phyloP scores from a whole-genome alignment of 2,329 filamentous ascomycete genomes.

The Fusarium tanahbumbuense region DNA sequence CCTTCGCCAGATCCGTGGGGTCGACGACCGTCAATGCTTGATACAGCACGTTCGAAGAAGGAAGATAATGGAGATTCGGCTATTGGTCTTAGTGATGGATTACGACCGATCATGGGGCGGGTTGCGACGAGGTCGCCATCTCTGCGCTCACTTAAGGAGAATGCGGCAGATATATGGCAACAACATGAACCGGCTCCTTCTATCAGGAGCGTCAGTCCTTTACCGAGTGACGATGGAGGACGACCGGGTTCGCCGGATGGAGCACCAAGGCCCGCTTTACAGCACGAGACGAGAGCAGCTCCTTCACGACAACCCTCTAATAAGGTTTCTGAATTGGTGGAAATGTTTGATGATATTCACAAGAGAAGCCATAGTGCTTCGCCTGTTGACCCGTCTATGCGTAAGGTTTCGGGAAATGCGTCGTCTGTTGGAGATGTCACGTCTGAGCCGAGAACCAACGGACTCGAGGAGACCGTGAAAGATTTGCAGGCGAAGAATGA shows the following conservation, averaged over 20 bases:
- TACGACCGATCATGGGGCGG: constrained; percentile 24
- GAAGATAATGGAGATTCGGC: constrained; percentile 48
- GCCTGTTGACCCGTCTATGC: constrained; percentile 37
- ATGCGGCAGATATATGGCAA: constrained; percentile 37
- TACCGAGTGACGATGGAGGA: constrained; percentile 24
- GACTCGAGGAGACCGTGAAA: not conserved
- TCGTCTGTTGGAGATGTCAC: constrained; percentile 13
- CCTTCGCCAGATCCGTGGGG: constrained; percentile 47
- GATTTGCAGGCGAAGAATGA: not conserved
- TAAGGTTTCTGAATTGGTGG: constrained; percentile 64
- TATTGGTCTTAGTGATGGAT: constrained; percentile 44
- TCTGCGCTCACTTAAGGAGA: constrained; percentile 24
- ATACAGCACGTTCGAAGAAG: constrained; percentile 28
- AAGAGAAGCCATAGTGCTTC: constrained; percentile 41
- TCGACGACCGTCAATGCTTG: constrained; percentile 24
- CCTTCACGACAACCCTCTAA: constrained; percentile 49
- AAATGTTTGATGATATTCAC: constrained; percentile 61
- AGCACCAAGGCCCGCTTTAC: constrained; percentile 33
- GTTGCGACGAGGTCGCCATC: constrained; percentile 28
- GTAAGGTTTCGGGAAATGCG: constrained; percentile 17
- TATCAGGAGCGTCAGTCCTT: constrained; percentile 19
- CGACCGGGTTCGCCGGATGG: constrained; percentile 37
- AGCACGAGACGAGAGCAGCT: constrained; percentile 12
- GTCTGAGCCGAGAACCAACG: constrained; percentile 2
- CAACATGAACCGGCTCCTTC: constrained; percentile 17